Evolutionary conservation across 2,329 filamentous ascomycete genomes (phyloP).

Genomic region (Aspergillus ochraceoroseus): DNA sequence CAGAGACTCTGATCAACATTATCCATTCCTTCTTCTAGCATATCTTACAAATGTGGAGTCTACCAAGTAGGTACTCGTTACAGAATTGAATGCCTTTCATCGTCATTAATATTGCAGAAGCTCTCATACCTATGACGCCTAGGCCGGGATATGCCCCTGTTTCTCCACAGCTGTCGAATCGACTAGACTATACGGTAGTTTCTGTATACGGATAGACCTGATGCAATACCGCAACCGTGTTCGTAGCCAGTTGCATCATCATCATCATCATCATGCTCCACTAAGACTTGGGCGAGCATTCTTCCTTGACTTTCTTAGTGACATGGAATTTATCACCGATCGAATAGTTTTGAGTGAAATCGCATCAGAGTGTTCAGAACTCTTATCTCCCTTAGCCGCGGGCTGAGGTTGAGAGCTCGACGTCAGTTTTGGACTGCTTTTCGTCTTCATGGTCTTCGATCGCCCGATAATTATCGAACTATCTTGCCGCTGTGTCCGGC

Average conservation of each 20-base stretch:
- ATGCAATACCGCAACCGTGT: conserved; percentile 12
- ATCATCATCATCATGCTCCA: conserved; percentile 19
- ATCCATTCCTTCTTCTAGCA: background rate
- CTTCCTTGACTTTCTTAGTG: conserved; percentile 15
- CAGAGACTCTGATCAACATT: too few relatives aligned
- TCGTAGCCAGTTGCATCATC: conserved; percentile 7
- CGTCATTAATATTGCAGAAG: conserved; percentile 4
- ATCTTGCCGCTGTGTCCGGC: conserved; percentile 1
- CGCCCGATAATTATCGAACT: conserved; percentile 7
- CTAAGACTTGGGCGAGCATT: conserved; percentile 12
- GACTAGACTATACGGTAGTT: too few relatives aligned
- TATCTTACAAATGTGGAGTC: background rate
- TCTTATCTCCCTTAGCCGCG: conserved; percentile 5
- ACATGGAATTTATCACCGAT: conserved; percentile 22
- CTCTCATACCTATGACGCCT: conserved; percentile 15
- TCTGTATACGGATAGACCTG: too few relatives aligned
- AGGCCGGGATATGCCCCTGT: conserved; percentile 12
- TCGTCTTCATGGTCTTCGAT: conserved; percentile 13
- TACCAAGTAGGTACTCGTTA: conserved; percentile 2
- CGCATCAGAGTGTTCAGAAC: conserved; percentile 2
- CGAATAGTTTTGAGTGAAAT: conserved; percentile 16
- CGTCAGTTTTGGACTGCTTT: conserved; percentile 6
- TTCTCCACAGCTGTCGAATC: conserved; percentile 10
- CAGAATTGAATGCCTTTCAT: conserved; percentile 8
- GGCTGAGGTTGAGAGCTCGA: conserved; percentile 1